Evolutionary conservation across 768 basidiomycete species (phyloP), one percentile per base, ranked within the genome.

Genomic region (Lentinula boryana): DNA sequence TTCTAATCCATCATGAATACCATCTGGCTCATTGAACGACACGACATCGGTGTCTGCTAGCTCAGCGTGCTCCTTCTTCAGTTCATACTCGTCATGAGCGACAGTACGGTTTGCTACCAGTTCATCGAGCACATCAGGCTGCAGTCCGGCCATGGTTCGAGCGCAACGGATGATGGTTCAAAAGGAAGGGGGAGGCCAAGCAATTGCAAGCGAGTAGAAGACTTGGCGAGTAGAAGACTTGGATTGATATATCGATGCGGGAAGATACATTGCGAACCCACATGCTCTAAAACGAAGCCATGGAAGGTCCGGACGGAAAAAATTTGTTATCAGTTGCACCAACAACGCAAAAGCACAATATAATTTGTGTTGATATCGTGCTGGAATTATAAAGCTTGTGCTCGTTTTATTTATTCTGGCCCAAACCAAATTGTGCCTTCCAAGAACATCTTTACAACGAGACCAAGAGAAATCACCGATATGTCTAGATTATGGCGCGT

Each of bases 1-100:
- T 65, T 78, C 76, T 62, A 80, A 71, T 46, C 76, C 79, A 38
- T 77, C 78, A 44, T 79, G 75, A 48, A 70, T 71, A 33, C 72
- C 71, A 53, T 78, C 79, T 58, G 66, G 63, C 23, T 56, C 55
- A n/a, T 54, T 59, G 32, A 54, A 18, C 15, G 33, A 54, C 33
- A 5, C 35, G 16, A 5, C 36, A 27, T 46, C 50, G 33, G 9
- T 9, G 15, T 23, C 44, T 13, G 35, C 58, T 5, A 38, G n/a
- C 44, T 59, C 58, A 5, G 48, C 46, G 21, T 49, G 48, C 38
- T 48, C 46, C 44, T 59, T 48, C 58, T 50, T 59, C 1, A 48
- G 3, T 13, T 59, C 58, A 21, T 31, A 57, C 32, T 57, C 40
- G 6, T 18, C 16, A 13, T 57, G 56, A 4, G 23, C 27, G 48